phyloP scores from a whole-genome alignment of 257 asterid genomes.

The Sherardia arvensis region DNA sequence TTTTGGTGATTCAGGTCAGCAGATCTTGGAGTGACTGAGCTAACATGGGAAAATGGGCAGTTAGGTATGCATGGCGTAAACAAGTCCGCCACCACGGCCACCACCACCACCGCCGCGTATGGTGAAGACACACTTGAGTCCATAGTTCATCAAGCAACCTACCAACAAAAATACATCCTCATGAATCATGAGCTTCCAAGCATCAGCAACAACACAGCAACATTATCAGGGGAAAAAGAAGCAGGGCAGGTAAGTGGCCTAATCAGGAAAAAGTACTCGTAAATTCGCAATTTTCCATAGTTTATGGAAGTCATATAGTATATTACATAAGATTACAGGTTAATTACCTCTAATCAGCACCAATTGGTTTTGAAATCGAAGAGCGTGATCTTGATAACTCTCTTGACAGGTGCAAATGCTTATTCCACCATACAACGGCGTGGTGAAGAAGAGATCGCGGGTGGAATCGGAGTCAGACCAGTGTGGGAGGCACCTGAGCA shows the following conservation, averaged over 20 bases:
- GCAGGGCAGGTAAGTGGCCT: neutral
- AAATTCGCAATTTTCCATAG: neutral
- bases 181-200: neutral
- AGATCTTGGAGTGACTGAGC: conserved; percentile 35
- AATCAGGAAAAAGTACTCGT: neutral
- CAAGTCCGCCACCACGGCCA: conserved; percentile 5
- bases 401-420: conserved; percentile 8
- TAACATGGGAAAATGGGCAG: conserved; percentile 59
- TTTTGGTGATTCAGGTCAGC: conserved; percentile 27
- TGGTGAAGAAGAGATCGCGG: conserved; percentile 28
- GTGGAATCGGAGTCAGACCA: conserved; percentile 22
- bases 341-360: too few species aligned
- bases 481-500: conserved; percentile 1
- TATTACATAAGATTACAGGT: too few species aligned
- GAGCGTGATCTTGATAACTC: neutral
- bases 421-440: neutral
- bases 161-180: conserved; percentile 2
- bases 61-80: conserved; percentile 27
- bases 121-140: conserved; percentile 42
- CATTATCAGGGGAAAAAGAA: conserved; percentile 12
- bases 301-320: neutral
- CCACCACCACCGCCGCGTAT: conserved; percentile 12
- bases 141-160: conserved; percentile 45
- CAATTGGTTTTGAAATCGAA: neutral
- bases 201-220: neutral